Evolutionary conservation across 2,329 filamentous ascomycete genomes (phyloP), one percentile per base, ranked within the genome.

Genomic region (Microthyrium microscopicum): DNA sequence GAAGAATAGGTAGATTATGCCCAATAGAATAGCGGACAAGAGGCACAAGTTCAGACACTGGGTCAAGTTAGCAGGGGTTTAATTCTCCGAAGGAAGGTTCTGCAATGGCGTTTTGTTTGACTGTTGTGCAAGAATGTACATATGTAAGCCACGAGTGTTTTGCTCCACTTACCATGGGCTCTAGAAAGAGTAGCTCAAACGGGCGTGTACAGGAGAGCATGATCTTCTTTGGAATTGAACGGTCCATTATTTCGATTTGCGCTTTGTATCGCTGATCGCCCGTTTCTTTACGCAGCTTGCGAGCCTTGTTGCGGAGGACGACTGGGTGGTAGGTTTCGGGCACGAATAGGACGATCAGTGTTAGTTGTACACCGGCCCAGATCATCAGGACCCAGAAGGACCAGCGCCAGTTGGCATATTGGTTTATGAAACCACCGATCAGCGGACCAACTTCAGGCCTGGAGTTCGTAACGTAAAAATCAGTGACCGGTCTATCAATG

Each of bases 361-460:
- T 49, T 31, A 82, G 62, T 45, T 83, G 55, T 5, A 62, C 54
- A n/a, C 64, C 70, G 2, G 73, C 66, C 83, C 82, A 92, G 32
- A 93, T 91, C 32, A 92, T 56, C 38, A 92, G 61, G 4, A 84
- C 66, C 49, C 85, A 93, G 53, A 89, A 85, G 0, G 76, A 79
- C 80, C 80, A 89, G 33, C 79, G 62, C 67, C 83, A 93, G 36
- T 61, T 58, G 3, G 65, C 66, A 44, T 76, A 71, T 44, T 77
- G 70, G 51, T 87, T 87, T 51, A 92, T 83, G 52, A 91, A 84
- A 5, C 82, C 83, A 6, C 81, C 82, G 13, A 79, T 50, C 33
- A 73, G 46, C 6, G 69, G 68, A 0, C 68, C 69, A 7, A 73
- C 34, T 37, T 69, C 64, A 5, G 69, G 68, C 2, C 68, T 54